Evolutionary conservation across 2,329 filamentous ascomycete species (phyloP).

Genomic region (Monosporascus sp.): DNA sequence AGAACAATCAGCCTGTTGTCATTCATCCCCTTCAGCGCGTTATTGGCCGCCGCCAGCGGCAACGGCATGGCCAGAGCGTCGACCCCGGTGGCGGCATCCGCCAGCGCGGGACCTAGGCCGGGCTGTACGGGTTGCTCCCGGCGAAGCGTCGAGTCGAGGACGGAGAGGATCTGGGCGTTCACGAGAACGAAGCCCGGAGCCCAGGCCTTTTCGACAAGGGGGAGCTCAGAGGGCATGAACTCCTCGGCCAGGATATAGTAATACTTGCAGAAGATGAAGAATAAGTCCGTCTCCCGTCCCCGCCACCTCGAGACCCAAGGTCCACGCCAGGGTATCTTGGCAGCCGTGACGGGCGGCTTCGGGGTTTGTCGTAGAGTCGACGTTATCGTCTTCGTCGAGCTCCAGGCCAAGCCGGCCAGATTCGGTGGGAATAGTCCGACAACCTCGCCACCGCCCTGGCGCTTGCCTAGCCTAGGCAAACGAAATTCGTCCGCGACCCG

Average conservation of each 20-base stretch:
- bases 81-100: slow-evolving; percentile 43
- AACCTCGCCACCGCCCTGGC: slow-evolving; percentile 61
- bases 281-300: slow-evolving; percentile 80
- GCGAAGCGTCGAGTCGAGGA: slow-evolving; percentile 79
- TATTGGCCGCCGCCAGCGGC: slow-evolving; percentile 55
- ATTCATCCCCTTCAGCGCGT: slow-evolving; percentile 75
- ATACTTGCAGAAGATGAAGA: slow-evolving; percentile 88
- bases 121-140: slow-evolving; percentile 55
- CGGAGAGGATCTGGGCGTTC: slow-evolving; percentile 73
- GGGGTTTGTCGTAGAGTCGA: slow-evolving; percentile 60
- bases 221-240: slow-evolving; percentile 53
- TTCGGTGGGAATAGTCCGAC: slow-evolving; percentile 63
- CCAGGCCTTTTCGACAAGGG: slow-evolving; percentile 51
- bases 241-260: slow-evolving; percentile 76
- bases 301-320: slow-evolving; percentile 83
- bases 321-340: slow-evolving; percentile 76
- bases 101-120: slow-evolving; percentile 35
- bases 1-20: slow-evolving; percentile 82
- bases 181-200: slow-evolving; percentile 75
- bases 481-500: slow-evolving; percentile 66
- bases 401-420: slow-evolving; percentile 54
- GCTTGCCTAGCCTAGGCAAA: slow-evolving; percentile 48
- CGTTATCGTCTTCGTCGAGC: slow-evolving; percentile 42
- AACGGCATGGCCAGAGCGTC: slow-evolving; percentile 64
- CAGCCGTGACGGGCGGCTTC: slow-evolving; percentile 59